These are phyloP conservation scores for Annona cherimola DNA, from an alignment of 164 flowering plant species.

Conservation along the genomic window DNA sequence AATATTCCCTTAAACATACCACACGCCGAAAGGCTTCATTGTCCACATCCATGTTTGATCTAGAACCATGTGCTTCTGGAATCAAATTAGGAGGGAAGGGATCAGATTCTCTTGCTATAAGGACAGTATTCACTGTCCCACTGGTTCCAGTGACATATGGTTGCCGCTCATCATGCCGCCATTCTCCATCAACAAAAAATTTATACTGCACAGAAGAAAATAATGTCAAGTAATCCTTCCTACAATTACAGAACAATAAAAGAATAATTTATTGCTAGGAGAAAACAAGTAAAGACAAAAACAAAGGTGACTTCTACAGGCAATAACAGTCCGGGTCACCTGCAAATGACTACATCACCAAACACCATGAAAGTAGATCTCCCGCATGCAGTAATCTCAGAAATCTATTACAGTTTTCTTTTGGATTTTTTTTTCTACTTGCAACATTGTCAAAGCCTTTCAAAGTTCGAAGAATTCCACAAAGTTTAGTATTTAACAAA, in stretches of 20 bases:
- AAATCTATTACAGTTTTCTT: neutral
- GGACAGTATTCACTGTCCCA: constrained; percentile 71
- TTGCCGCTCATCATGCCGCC: constrained; percentile 76
- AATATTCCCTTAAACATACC: constrained; percentile 33
- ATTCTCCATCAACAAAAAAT: constrained; percentile 88
- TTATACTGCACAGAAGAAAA: constrained; percentile 55
- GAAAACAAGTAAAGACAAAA: neutral
- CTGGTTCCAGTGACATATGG: constrained; percentile 47
- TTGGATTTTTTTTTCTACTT: neutral
- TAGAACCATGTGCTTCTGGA: constrained; percentile 35
- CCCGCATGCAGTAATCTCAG: neutral
- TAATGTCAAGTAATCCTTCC: neutral
- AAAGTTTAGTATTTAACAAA: neutral
- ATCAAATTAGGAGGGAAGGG: constrained; percentile 22
- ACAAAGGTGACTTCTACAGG: neutral
- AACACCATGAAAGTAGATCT: neutral
- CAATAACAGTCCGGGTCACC: neutral
- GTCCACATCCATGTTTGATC: constrained; percentile 84
- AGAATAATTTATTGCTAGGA: neutral
- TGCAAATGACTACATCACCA: neutral
- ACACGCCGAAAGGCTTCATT: constrained; percentile 49
- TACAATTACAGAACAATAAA: neutral
- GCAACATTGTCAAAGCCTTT: neutral
- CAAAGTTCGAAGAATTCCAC: neutral
- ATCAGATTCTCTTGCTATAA: constrained; percentile 47